Conservation (phyloP, 2,329 filamentous ascomycete genomes). For the Paecilomyces formosus region DNA sequence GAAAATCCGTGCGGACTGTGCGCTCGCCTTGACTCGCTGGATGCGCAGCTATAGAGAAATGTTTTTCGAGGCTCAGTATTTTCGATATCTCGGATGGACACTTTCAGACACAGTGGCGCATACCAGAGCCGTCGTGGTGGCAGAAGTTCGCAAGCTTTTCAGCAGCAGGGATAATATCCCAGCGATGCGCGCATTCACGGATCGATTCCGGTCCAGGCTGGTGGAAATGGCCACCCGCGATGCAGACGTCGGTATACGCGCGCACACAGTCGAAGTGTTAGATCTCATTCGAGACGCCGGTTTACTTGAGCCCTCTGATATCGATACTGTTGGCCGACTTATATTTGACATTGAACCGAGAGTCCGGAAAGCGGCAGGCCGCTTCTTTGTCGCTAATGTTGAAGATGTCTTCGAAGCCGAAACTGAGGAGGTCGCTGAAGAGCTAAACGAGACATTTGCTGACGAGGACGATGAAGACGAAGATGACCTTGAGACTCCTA, state of each 20-base stretch:
- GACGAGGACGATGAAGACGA: slow-evolving; percentile 63
- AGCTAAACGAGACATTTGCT: slow-evolving; percentile 67
- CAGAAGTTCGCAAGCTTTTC: slow-evolving; percentile 73
- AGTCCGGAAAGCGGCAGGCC: slow-evolving; percentile 80
- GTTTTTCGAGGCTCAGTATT: slow-evolving; percentile 83
- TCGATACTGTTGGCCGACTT: slow-evolving; percentile 78
- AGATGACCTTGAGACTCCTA: slow-evolving; percentile 65
- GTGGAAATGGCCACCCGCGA: slow-evolving; percentile 91
- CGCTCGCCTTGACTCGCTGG: slow-evolving; percentile 81
- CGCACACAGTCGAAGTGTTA: slow-evolving; percentile 71
- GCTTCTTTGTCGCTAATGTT: slow-evolving; percentile 85
- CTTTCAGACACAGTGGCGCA: slow-evolving; percentile 70
- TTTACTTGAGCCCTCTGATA: slow-evolving; percentile 82
- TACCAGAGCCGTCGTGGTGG: slow-evolving; percentile 78
- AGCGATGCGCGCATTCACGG: slow-evolving; percentile 80
- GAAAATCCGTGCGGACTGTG: slow-evolving; percentile 80
- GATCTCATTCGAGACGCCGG: slow-evolving; percentile 76
- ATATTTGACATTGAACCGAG: slow-evolving; percentile 81
- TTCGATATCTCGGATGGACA: slow-evolving; percentile 93
- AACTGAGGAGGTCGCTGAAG: slow-evolving; percentile 76
- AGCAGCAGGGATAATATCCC: slow-evolving; percentile 69
- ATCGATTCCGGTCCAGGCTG: slow-evolving; percentile 76
- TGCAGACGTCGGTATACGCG: slow-evolving; percentile 71
- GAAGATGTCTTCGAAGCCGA: slow-evolving; percentile 72
- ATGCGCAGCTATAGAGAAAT: slow-evolving; percentile 75